Evolutionary conservation across 441 rosid genomes (phyloP).

Genomic region (Eutrema salsugineum): DNA sequence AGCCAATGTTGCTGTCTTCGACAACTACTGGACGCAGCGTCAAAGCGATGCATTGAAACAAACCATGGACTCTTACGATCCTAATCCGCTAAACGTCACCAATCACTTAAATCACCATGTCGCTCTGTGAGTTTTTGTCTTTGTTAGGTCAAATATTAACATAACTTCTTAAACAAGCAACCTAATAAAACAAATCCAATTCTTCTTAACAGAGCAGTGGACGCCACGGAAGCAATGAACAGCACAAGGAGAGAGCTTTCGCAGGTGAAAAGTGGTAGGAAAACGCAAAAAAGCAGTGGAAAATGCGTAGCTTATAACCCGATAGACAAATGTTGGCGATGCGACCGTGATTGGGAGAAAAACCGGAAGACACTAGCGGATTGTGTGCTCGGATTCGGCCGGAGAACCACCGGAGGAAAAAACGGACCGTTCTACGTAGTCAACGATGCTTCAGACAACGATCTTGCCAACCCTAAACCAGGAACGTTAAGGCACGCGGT

Average conservation of each 20-base stretch:
- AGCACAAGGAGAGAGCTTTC: constrained; percentile 48
- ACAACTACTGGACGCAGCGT: constrained; percentile 13
- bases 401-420: constrained; percentile 50
- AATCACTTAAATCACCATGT: constrained; percentile 30
- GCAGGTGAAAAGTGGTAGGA: not conserved
- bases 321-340: constrained; percentile 67
- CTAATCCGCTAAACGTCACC: constrained; percentile 42
- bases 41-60: not conserved
- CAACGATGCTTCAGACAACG: constrained; percentile 42
- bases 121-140: constrained; percentile 26
- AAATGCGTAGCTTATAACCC: constrained; percentile 52
- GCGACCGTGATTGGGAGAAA: constrained; percentile 42
- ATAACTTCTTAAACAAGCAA: not conserved
- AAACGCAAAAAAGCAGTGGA: constrained; percentile 13
- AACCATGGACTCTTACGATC: constrained; percentile 26
- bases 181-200: not conserved
- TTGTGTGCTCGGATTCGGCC: constrained; percentile 59
- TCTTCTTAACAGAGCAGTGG: constrained; percentile 16
- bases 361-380: constrained; percentile 44
- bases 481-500: constrained; percentile 66
- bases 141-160: not conserved
- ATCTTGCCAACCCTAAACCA: constrained; percentile 41
- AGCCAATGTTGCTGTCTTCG: constrained; percentile 9
- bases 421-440: constrained; percentile 40
- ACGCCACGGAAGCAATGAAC: constrained; percentile 23